A percentile compares a stretch with the other conserved stretches of the same genome.
Conservation (phyloP, 2,329 filamentous ascomycete species). For the Xylariaceae sp. region DNA sequence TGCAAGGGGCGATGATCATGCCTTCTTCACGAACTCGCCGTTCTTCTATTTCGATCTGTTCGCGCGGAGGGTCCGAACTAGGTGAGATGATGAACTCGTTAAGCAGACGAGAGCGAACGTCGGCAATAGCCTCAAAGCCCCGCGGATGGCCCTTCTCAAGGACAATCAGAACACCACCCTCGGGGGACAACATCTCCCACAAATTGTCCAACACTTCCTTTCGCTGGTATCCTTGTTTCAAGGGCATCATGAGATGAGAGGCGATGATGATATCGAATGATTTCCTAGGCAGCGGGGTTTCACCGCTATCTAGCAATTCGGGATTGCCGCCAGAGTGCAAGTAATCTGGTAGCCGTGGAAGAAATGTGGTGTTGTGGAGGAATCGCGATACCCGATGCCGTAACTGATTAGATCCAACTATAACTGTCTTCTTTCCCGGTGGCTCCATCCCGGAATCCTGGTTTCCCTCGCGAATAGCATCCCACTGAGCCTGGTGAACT, state of each 20-base stretch:
- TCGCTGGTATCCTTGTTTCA: slow-evolving; percentile 75
- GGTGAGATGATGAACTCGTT: slow-evolving; percentile 60
- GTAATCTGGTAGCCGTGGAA: slow-evolving; percentile 89
- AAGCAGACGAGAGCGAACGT: slow-evolving; percentile 77
- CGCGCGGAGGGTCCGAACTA: slow-evolving; percentile 37
- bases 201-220: slow-evolving; percentile 83
- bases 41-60: slow-evolving; percentile 45
- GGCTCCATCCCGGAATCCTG: slow-evolving; percentile 49
- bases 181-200: slow-evolving; percentile 81
- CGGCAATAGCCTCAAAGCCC: slow-evolving; percentile 90
- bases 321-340: slow-evolving; percentile 65
- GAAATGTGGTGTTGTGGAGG: slow-evolving; percentile 86
- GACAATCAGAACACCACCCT: slow-evolving; percentile 84
- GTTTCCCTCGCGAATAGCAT: slow-evolving; percentile 61
- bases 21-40: slow-evolving; percentile 57
- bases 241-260: slow-evolving; percentile 76
- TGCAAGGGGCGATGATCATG: slow-evolving; percentile 76
- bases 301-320: slow-evolving; percentile 60
- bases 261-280: slow-evolving; percentile 89
- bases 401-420: slow-evolving; percentile 75
- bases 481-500: slow-evolving; percentile 80
- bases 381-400: slow-evolving; percentile 75
- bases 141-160: slow-evolving; percentile 89
- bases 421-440: slow-evolving; percentile 75
- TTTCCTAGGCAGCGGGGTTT: slow-evolving; percentile 65